Conservation (phyloP, 2,329 filamentous ascomycete genomes). For the Hypomyces perniciosus region DNA sequence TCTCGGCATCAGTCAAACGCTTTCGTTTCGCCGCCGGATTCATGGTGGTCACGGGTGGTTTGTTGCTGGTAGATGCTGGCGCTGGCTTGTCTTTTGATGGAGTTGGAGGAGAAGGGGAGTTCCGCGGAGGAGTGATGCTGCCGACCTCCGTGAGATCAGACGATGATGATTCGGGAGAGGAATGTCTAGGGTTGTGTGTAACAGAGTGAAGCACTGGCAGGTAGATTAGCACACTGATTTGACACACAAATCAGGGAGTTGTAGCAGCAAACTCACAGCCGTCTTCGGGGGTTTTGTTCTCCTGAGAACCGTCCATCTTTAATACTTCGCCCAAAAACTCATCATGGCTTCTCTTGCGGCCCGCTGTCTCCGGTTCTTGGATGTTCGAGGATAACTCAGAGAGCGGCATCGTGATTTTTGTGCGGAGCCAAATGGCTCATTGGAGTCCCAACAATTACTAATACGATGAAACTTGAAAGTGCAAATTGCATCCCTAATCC, state of each 20-base stretch:
- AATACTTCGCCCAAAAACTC: constrained; percentile 34
- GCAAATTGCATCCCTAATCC: too few species aligned
- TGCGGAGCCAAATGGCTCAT: neutral
- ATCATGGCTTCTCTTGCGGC: constrained; percentile 42
- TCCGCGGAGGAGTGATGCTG: constrained; percentile 33
- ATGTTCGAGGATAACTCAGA: constrained; percentile 43
- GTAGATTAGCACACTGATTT: neutral
- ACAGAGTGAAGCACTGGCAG: constrained; percentile 20
- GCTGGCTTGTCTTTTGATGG: constrained; percentile 21
- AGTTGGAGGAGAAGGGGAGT: constrained; percentile 31
- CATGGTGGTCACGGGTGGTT: constrained; percentile 18
- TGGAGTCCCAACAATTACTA: too few species aligned
- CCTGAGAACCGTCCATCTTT: constrained; percentile 18
- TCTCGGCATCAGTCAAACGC: constrained; percentile 32
- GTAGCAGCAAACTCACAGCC: constrained; percentile 17
- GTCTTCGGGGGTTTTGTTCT: constrained; percentile 19
- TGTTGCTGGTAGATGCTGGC: constrained; percentile 10
- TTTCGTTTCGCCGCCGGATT: constrained; percentile 37
- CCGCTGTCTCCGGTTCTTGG: constrained; percentile 36
- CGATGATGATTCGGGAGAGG: constrained; percentile 23
- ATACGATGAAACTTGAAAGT: too few species aligned
- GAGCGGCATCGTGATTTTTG: constrained; percentile 38
- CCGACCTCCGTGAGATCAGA: constrained; percentile 37
- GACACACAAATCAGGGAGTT: constrained; percentile 5
- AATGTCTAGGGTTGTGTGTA: constrained; percentile 21